These are phyloP conservation scores for Scheffersomyces lignicola DNA, from an alignment of 1,139 yeast genomes.

Conservation along the genomic window DNA sequence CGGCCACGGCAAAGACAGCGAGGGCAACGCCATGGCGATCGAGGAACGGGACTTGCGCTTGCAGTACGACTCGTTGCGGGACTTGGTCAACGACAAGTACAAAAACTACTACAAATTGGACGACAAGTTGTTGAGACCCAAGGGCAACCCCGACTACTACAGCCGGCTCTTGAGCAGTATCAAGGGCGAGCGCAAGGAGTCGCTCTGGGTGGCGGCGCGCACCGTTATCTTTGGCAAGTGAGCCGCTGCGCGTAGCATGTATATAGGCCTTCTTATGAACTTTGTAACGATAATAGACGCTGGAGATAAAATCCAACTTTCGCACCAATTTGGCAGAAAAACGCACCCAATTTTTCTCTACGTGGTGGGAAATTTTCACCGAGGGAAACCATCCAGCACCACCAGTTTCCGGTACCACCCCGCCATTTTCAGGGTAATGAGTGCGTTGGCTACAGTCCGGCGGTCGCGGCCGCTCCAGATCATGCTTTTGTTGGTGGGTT, in stretches of 20 bases:
- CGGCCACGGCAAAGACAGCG: conserved; percentile 17
- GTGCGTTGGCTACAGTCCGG: conserved; percentile 5
- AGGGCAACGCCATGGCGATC: conserved; percentile 15
- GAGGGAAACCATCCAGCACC: too few species aligned
- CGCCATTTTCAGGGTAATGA: too few species aligned
- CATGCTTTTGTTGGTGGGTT: conserved; percentile 8
- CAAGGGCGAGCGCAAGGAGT: conserved; percentile 72
- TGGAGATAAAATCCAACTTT: too few species aligned
- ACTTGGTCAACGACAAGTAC: conserved; percentile 61
- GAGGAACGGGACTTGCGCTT: conserved; percentile 54
- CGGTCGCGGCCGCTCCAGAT: conserved; percentile 12
- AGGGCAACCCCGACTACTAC: conserved; percentile 82
- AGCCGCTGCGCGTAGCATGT: conserved; percentile 3
- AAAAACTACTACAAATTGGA: conserved; percentile 62
- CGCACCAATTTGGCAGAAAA: background rate
- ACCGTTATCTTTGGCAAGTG: conserved; percentile 71
- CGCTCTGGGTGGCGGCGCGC: conserved; percentile 60
- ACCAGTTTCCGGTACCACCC: too few species aligned
- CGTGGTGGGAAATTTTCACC: too few species aligned
- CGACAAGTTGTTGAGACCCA: conserved; percentile 69
- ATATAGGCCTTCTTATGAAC: conserved; percentile 3
- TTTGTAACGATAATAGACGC: background rate
- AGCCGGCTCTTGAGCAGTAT: conserved; percentile 68
- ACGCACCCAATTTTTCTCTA: too few species aligned
- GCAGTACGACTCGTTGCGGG: conserved; percentile 60